Base-by-base conservation (phyloP, 2,329 filamentous ascomycete genomes). In the Trichoderma koningiopsis region DNA sequence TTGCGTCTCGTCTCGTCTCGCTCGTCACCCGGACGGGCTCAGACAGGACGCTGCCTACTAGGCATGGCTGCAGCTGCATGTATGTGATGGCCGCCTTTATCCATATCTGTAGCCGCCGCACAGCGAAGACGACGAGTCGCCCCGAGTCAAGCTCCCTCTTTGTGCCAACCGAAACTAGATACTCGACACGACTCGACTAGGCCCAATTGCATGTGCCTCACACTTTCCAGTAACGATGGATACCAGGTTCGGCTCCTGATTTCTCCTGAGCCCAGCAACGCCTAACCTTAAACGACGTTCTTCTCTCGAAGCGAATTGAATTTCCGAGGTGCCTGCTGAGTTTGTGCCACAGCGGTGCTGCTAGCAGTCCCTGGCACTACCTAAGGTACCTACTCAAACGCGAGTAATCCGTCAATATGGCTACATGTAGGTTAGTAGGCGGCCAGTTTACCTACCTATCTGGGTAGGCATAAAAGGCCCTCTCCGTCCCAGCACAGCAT, bases 261-360 rank as follows among this genome's bases (percentile, higher is more conserved):
- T 35, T 14, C 68, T 61, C 68, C 68, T 65, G 61, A 65, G 43
- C 13, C 61, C 61, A 69, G 60, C 33, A 55, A 53, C 35, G 65
- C 33, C 16, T 57, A 60, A 66, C 33, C 22, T 57, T 57, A 55
- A 55, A 43, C 5, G 19, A n/a, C 22, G 10, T 16, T 27, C 13
- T 13, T 67, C 40, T n/a, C 22, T 33, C 40, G 29, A 35, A 56
- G 49, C 24, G 37, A 43, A n/a, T 37, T 22, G 29, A 56, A 53
- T 19, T 29, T 29, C 52, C 29, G 5, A 16, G 14, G 24, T 55
- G 8, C 52, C 52, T 16, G 52, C 7, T 24, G 47, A 24, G 49
- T 29, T 27, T 13, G 24, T 53, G 49, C 49, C n/a, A 22, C 49
- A 29, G 49, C 13, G 10, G n/a, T 13, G 49, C 13, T 27, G 10